Conservation (phyloP, 2,329 filamentous ascomycete species). For the Monosporascus sp. region DNA sequence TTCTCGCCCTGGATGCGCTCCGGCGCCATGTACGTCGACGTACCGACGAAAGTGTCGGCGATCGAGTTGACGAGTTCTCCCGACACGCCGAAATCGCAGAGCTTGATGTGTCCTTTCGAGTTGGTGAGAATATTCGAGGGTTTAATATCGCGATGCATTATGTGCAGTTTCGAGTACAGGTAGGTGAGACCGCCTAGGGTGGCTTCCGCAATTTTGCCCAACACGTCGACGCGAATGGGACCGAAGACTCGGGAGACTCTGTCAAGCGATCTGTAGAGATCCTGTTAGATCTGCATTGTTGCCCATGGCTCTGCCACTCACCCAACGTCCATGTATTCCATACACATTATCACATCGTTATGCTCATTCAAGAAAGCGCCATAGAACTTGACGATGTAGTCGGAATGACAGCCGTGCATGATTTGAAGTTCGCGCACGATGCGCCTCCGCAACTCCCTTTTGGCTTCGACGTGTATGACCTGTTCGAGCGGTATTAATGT, state of each 20-base stretch:
- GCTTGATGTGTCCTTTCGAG: conserved; percentile 88
- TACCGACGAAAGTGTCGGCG: conserved; percentile 96
- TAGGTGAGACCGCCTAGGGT: conserved; percentile 91
- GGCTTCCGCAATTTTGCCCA: conserved; percentile 96
- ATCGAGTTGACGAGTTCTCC: conserved; percentile 97
- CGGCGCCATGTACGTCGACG: conserved; percentile 98
- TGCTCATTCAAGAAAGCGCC: conserved; percentile 95
- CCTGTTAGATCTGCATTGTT: conserved; percentile 17
- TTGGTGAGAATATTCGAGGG: conserved; percentile 97
- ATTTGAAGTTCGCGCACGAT: conserved; percentile 97
- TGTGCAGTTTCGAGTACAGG: conserved; percentile 90
- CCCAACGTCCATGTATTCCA: conserved; percentile 99
- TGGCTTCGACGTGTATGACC: conserved; percentile 97
- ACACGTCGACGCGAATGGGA: conserved; percentile 88
- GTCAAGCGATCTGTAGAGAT: conserved; percentile 69
- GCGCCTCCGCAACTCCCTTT: conserved; percentile 92
- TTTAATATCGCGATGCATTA: conserved; percentile 99
- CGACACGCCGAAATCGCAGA: conserved; percentile 98
- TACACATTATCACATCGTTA: conserved; percentile 98
- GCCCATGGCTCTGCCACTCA: conserved; percentile 43
- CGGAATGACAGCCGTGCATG: conserved; percentile 95
- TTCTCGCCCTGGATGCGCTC: conserved; percentile 95
- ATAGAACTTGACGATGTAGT: conserved; percentile 96
- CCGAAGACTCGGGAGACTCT: conserved; percentile 92
- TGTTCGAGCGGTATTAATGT: conserved; percentile 31